Evolutionary conservation across 2,329 filamentous ascomycete genomes (phyloP), one percentile per base, ranked within the genome.

Genomic region (Teratosphaeria destructans): DNA sequence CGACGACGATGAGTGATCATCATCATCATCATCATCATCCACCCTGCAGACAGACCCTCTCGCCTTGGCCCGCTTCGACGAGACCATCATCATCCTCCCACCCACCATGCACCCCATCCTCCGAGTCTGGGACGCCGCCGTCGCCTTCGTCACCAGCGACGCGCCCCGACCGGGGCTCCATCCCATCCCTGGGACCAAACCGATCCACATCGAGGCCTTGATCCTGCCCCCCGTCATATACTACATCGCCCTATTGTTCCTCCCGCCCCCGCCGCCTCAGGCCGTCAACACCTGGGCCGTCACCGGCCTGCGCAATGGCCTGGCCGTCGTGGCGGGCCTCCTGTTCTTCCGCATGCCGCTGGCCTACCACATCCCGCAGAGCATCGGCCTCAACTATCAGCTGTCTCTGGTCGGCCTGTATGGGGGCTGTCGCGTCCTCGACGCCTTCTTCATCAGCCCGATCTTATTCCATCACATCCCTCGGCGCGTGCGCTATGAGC

Each of bases 341-440:
- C 69, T 77, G 10, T 77, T 77, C 66, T 72, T 77, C 55, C 70
- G 75, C 5, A 63, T 78, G 14, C 75, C 76, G 14, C 68, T 77
- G 4, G 68, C 67, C 3, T 77, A 77, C 55, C 71, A 77, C 64
- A 73, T 77, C 4, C 74, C 75, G 5, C 75, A 75, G 60, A 76
- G 73, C 59, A 74, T 77, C 49, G 75, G 75, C n/a, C 66, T 77
- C 19, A 77, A 75, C 16, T 77, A 78, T 57, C 75, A 77, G 58
- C 72, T 77, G 16, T 73, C 73, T 4, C 71, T 78, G 6, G 74
- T 78, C 1, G 75, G 75, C 3, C 60, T 77, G 2, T 77, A 78
- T 57, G 76, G 76, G 8, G 72, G 73, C 10, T 72, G 71, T 54
- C 63, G 75, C 35, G 76, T 77, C 3, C 53, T 78, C 11, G 75